These are phyloP conservation scores for Thelonectria blattea DNA, from an alignment of 2,329 filamentous ascomycete genomes.

Conservation along the genomic window DNA sequence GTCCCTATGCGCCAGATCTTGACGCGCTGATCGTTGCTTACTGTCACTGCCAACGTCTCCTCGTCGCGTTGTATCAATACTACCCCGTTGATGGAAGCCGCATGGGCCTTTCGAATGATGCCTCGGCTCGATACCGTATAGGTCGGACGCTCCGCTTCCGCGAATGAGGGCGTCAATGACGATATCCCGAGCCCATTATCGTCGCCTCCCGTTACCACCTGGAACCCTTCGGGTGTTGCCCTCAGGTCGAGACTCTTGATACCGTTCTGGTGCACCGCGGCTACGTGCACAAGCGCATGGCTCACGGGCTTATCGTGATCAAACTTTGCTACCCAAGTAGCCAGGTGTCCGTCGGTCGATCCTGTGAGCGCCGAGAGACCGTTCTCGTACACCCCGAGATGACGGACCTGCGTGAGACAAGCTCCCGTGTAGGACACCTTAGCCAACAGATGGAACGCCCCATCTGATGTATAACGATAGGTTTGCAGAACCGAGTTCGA, in stretches of 20 bases:
- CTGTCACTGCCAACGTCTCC: slow-evolving; percentile 47
- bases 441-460: slow-evolving; percentile 57
- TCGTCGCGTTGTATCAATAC: slow-evolving; percentile 41
- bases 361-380: slow-evolving; percentile 64
- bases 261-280: slow-evolving; percentile 76
- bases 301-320: slow-evolving; percentile 10
- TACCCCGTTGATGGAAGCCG: slow-evolving; percentile 71
- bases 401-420: slow-evolving; percentile 73
- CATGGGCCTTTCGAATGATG: slow-evolving; percentile 62
- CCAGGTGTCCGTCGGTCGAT: slow-evolving; percentile 80
- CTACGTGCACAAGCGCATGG: slow-evolving; percentile 41
- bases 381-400: slow-evolving; percentile 44
- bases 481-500: slow-evolving; percentile 82
- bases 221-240: slow-evolving; percentile 39
- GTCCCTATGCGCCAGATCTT: slow-evolving; percentile 56
- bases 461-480: slow-evolving; percentile 54
- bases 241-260: slow-evolving; percentile 70
- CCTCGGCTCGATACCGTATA: slow-evolving; percentile 35
- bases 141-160: slow-evolving; percentile 21
- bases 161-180: slow-evolving; percentile 31
- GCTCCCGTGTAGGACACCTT: slow-evolving; percentile 70
- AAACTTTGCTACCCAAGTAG: slow-evolving; percentile 39
- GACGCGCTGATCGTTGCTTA: slow-evolving; percentile 67
- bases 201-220: slow-evolving; percentile 82
- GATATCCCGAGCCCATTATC: slow-evolving; percentile 79